Base-by-base conservation (phyloP, 2,329 filamentous ascomycete genomes). In the Apiospora arundinis region DNA sequence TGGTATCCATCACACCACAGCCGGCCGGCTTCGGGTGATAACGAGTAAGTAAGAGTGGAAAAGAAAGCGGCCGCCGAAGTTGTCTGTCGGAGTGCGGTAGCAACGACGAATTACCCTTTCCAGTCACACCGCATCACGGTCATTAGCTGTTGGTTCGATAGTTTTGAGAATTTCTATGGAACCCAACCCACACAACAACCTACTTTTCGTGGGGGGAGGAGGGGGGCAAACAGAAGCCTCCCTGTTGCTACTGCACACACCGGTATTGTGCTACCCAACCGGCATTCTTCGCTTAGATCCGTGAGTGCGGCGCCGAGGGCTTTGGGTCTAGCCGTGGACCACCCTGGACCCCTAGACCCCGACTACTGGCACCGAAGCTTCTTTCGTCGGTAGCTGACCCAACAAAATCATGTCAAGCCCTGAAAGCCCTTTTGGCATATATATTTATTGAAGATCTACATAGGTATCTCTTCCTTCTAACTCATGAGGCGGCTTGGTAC, bases 281-380 rank as follows among this genome's bases (percentile, higher is more conserved):
- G 56, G 56, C 56, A 63, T 63, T 63, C 56, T 23, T 63, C 56
- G 56, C 56, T 63, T 63, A 63, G 56, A 63, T 40, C 56, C 56
- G 56, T 18, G 32, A n/a, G 18, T 21, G 56, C 56, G 56, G 28
- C 56, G 56, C 32, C 32, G 32, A 18, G 56, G 56, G 32, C 56
- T 23, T 56, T 56, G 32, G 42, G 42, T 45, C 14, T 16, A 45
- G 12, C 14, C 16, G 14, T 56, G 16, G 52, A 18, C 52, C 16
- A 14, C 21, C 5, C 14, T 56, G 52, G 52, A 32, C 52, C 52
- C 8, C 52, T 60, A 18, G 28, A 60, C 52, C 52, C 49, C 49
- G 18, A 56, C 1, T 16, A 12, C 25, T 60, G 52, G 52, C 28
- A 16, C 52, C 52, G 52, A 32, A n/a, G 56, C 56, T n/a, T 63